Evolutionary conservation across 331 rosid genomes (phyloP).

Genomic region (Malus hybrid): DNA sequence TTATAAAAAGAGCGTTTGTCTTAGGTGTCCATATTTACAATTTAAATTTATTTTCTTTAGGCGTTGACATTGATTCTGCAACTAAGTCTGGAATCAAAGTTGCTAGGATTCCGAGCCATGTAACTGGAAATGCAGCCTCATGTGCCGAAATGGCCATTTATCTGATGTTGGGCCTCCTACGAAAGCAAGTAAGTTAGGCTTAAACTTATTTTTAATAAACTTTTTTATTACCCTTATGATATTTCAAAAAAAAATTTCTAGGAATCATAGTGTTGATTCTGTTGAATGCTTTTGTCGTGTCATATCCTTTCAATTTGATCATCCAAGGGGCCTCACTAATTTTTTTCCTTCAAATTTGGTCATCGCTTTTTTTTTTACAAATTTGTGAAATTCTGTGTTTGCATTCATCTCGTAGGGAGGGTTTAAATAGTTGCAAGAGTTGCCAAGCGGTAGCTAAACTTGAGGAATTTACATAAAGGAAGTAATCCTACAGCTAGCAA

Average conservation of each 20-base stretch:
- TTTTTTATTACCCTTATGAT: background rate
- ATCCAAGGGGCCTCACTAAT: background rate
- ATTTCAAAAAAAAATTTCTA: background rate
- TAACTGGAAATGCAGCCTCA: constrained; percentile 73
- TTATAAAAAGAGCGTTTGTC: background rate
- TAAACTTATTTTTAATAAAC: background rate
- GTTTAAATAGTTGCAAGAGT: too few species aligned
- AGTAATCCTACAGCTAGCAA: too few species aligned
- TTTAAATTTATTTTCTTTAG: constrained; percentile 30
- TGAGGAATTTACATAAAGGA: too few species aligned
- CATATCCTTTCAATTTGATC: background rate
- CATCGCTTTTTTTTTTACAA: background rate
- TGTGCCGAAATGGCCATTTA: constrained; percentile 95
- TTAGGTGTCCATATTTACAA: background rate
- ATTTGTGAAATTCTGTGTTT: too few species aligned
- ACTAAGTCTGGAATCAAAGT: constrained; percentile 81
- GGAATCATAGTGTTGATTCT: background rate
- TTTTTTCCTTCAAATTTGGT: background rate
- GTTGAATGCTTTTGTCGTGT: background rate
- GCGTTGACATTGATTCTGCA: constrained; percentile 86
- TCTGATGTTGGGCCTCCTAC: constrained; percentile 76
- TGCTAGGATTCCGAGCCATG: constrained; percentile 68
- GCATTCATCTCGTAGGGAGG: too few species aligned
- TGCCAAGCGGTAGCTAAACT: too few species aligned
- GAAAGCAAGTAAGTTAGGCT: constrained; percentile 64